Conservation (phyloP, 805 yeast genomes). For the Starmera quercuum region DNA sequence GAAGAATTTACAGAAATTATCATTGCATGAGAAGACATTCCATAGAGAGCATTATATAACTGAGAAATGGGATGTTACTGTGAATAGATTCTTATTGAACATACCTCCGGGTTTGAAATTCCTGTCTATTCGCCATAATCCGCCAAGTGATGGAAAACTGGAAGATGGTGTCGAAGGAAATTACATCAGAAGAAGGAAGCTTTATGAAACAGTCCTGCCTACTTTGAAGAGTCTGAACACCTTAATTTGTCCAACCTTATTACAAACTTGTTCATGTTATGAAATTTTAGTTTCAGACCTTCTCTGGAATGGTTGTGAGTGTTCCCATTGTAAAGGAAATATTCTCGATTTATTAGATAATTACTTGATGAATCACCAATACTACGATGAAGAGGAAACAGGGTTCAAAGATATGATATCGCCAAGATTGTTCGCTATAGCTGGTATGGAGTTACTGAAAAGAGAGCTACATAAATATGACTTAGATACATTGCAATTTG, state of each 20-base stretch:
- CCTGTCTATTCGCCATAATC: constrained; percentile 48
- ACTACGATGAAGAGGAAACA: constrained; percentile 38
- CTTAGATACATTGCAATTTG: constrained; percentile 21
- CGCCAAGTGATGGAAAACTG: constrained; percentile 50
- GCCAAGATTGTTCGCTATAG: constrained; percentile 45
- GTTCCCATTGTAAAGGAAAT: constrained; percentile 42
- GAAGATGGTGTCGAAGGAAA: constrained; percentile 71
- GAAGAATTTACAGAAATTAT: constrained; percentile 14
- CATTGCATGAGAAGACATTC: constrained; percentile 28
- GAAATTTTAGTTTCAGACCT: constrained; percentile 64
- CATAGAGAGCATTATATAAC: constrained; percentile 37
- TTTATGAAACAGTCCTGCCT: constrained; percentile 45
- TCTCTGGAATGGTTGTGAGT: constrained; percentile 73
- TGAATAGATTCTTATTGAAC: constrained; percentile 32
- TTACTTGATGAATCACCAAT: constrained; percentile 56
- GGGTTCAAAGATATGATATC: constrained; percentile 55
- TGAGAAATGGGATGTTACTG: constrained; percentile 46
- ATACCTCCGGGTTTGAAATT: constrained; percentile 30
- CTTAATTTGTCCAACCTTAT: constrained; percentile 49
- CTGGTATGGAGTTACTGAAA: constrained; percentile 35
- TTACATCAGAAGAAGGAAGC: constrained; percentile 46
- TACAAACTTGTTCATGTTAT: constrained; percentile 56
- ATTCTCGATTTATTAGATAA: constrained; percentile 47
- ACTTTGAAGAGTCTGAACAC: constrained; percentile 31
- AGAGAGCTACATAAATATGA: constrained; percentile 26